Base-by-base conservation (phyloP, 768 basidiomycete species). In the Chalciporus chontae region DNA sequence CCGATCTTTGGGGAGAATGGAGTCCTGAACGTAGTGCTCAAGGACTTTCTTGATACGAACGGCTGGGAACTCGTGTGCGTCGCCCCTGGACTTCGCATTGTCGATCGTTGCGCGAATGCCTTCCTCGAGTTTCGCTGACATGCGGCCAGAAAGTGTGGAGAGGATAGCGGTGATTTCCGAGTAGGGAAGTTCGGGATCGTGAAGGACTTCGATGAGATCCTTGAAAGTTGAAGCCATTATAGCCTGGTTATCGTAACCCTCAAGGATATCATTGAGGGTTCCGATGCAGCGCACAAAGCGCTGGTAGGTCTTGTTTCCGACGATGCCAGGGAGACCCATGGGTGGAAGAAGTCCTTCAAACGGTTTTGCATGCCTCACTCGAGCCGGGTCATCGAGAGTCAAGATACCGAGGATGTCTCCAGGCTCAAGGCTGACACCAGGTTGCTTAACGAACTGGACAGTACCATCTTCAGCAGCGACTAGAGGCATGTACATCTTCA, bases 401-500 rank as follows among this genome's bases (percentile, higher is more conserved):
- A 98, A 78, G 61, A 98, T 94, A 70, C 96, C 96, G 51, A 99
- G 83, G 49, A 99, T 94, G 68, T 97, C 96, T 21, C 96, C 96
- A 11, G 94, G 92, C 55, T 95, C 91, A 47, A 99, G 81, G 56
- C 91, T 94, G 64, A 94, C 91, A 61, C 96, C 96, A 48, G 96
- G 91, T 67, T 99, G 96, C 72, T 98, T 99, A 70, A 98, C 91
- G 61, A 98, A 83, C 61, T 95, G 94, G 15, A 94, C 85, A 40
- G 86, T 78, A 61, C 96, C 96, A 66, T 95, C 92, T 67, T 99
- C 96, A 3, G 87, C 81, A 5, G 94, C 93, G 48, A 91, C 84
- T 48, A 99, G 81, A 4, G 94, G 94, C 95, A 99, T 96, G 71
- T 96, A 96, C 96, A 98, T 99, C 76, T 99, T 97, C 93, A 96